Percentiles rank a stretch among this genome's conserved stretches.
These are phyloP conservation scores for Ocimum tenuiflorum DNA, from an alignment of 257 asterid genomes.

Conservation along the genomic window DNA sequence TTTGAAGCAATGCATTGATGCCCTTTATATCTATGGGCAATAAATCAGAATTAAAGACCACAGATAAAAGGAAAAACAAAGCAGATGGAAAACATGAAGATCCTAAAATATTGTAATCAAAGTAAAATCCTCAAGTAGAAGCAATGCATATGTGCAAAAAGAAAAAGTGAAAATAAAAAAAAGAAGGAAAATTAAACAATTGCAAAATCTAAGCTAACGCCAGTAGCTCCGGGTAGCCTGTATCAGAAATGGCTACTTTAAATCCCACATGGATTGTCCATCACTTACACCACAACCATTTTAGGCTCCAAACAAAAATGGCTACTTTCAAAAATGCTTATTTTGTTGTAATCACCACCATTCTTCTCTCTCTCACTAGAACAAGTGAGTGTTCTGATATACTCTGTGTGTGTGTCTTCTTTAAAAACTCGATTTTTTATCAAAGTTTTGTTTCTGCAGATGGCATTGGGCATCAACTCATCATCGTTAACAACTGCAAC, in stretches of 20 bases:
- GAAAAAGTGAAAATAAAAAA: constrained; percentile 14
- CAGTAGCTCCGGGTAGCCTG: background rate
- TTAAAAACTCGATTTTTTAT: background rate
- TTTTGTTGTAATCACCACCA: constrained; percentile 27
- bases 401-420: too few relatives aligned
- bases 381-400: constrained; percentile 26
- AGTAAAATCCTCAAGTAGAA: constrained; percentile 32
- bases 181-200: background rate
- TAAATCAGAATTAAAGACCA: too few relatives aligned
- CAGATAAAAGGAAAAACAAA: too few relatives aligned
- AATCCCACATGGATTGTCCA: constrained; percentile 5
- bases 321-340: constrained; percentile 9
- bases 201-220: constrained; percentile 5
- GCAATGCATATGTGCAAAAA: constrained; percentile 47
- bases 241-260: constrained; percentile 16
- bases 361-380: constrained; percentile 26
- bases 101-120: background rate
- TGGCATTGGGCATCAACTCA: constrained; percentile 56
- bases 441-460: constrained; percentile 35
- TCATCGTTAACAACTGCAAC: constrained; percentile 78
- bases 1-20: constrained; percentile 52
- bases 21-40: constrained; percentile 23
- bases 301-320: constrained; percentile 22
- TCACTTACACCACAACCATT: background rate
- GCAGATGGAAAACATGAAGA: background rate